Conservation (phyloP, 441 rosid species). For the Aquilaria agallochum region DNA sequence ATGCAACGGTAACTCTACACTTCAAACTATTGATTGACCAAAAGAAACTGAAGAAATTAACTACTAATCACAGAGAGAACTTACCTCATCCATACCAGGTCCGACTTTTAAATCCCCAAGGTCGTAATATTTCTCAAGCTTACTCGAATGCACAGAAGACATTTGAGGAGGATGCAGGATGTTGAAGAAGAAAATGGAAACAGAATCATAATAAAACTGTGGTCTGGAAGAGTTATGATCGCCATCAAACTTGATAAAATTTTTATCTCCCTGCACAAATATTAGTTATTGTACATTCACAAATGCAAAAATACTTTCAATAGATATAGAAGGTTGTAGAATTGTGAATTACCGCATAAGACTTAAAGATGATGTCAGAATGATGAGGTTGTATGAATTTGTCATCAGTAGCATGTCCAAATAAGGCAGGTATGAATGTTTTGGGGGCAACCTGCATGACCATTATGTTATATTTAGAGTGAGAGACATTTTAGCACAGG, state of each 20-base stretch:
- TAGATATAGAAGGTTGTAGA: constrained; percentile 11
- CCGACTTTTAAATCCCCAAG: constrained; percentile 55
- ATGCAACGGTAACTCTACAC: too few relatives aligned
- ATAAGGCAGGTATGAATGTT: constrained; percentile 86
- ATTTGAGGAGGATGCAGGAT: constrained; percentile 83
- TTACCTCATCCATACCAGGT: constrained; percentile 78
- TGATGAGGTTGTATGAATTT: constrained; percentile 90
- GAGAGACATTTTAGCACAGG: too few relatives aligned
- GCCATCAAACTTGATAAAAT: constrained; percentile 89
- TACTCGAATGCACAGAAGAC: constrained; percentile 45
- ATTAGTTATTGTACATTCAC: constrained; percentile 9
- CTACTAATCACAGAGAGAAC: constrained; percentile 16
- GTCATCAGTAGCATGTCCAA: constrained; percentile 91
- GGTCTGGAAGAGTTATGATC: constrained; percentile 96
- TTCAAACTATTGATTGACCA: neutral
- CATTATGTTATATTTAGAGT: too few relatives aligned
- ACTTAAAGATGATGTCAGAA: constrained; percentile 70
- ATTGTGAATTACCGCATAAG: constrained; percentile 56
- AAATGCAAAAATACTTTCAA: constrained; percentile 4
- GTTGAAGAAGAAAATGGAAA: constrained; percentile 86
- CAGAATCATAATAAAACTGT: constrained; percentile 86
- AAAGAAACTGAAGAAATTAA: constrained; percentile 1
- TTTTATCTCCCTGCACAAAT: constrained; percentile 85
- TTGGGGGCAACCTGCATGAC: constrained; percentile 69
- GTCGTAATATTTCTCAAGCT: constrained; percentile 78